Conservation (phyloP, 1,284 basidiomycete genomes). For the Trametes versicolor region DNA sequence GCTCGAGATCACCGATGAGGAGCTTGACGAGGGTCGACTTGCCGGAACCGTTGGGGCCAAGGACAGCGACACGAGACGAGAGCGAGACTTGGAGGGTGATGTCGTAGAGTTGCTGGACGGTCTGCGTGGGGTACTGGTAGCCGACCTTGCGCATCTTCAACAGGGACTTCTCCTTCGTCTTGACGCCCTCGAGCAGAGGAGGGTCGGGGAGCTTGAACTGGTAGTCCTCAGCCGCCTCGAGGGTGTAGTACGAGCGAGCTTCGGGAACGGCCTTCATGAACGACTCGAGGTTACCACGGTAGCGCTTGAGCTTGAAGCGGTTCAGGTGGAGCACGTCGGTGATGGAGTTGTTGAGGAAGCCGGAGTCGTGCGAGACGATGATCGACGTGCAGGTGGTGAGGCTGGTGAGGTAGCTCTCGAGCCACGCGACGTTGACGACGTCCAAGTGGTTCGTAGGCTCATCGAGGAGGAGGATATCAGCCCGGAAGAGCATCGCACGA, state of each 20-base stretch:
- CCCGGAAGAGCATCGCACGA: constrained; percentile 98
- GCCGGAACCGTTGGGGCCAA: constrained; percentile 97
- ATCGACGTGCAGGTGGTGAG: constrained; percentile 95
- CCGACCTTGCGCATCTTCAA: constrained; percentile 98
- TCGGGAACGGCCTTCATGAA: constrained; percentile 97
- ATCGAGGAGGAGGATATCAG: constrained; percentile 95
- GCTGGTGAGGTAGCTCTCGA: constrained; percentile 93
- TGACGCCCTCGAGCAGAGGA: constrained; percentile 97
- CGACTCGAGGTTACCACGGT: constrained; percentile 96
- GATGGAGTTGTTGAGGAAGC: constrained; percentile 99
- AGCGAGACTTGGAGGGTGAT: constrained; percentile 97
- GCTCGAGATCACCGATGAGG: constrained; percentile 96
- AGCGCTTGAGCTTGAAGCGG: constrained; percentile 98
- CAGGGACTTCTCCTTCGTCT: constrained; percentile 98
- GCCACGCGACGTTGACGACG: constrained; percentile 96
- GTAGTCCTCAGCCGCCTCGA: constrained; percentile 95
- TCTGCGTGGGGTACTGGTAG: constrained; percentile 93
- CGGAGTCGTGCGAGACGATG: constrained; percentile 98
- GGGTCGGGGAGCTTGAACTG: constrained; percentile 96
- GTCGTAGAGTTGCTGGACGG: constrained; percentile 92
- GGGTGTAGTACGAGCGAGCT: constrained; percentile 98
- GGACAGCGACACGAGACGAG: constrained; percentile 95
- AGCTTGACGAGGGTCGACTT: constrained; percentile 99
- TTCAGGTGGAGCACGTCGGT: constrained; percentile 99
- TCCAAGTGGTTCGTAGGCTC: constrained; percentile 99